Conservation (phyloP, 2,329 filamentous ascomycete genomes). For the Didymellaceae sp. region DNA sequence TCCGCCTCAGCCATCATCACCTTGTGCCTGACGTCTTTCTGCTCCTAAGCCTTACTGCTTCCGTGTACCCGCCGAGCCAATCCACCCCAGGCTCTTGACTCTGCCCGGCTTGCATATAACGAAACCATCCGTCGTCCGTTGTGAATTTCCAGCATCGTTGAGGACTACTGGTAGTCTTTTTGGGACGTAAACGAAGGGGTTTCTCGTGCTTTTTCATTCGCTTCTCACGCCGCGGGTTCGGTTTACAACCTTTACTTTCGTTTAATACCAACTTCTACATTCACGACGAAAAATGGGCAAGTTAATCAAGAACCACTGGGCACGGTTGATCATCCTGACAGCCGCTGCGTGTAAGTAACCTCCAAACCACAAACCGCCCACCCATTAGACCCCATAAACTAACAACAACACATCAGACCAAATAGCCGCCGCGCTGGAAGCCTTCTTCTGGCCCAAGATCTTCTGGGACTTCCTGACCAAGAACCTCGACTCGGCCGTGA, state of each 20-base stretch:
- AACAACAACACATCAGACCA: constrained; percentile 71
- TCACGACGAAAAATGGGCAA: constrained; percentile 79
- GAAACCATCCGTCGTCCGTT: constrained; percentile 34
- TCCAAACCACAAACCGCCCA: too few species aligned
- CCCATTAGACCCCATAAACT: constrained; percentile 3
- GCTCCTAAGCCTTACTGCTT: constrained; percentile 22
- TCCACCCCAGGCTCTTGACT: constrained; percentile 8
- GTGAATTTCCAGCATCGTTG: constrained; percentile 12
- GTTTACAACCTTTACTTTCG: constrained; percentile 39
- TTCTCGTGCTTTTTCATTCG: constrained; percentile 11
- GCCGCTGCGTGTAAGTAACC: constrained; percentile 72
- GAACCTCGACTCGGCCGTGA: constrained; percentile 84
- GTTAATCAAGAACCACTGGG: constrained; percentile 99
- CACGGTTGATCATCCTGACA: constrained; percentile 87
- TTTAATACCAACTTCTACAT: constrained; percentile 22
- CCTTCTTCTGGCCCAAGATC: constrained; percentile 98
- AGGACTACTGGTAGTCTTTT: constrained; percentile 50
- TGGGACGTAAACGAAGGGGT: constrained; percentile 15
- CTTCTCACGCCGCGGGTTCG: constrained; percentile 33
- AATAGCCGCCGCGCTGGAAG: constrained; percentile 79
- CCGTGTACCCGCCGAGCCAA: constrained; percentile 22
- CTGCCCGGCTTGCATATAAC: constrained; percentile 41
- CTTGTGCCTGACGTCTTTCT: constrained; percentile 33
- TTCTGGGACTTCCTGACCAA: constrained; percentile 97
- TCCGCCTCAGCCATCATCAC: constrained; percentile 42